These are phyloP conservation scores for Termitomyces sp. DNA, from an alignment of 768 basidiomycete species.

Conservation along the genomic window DNA sequence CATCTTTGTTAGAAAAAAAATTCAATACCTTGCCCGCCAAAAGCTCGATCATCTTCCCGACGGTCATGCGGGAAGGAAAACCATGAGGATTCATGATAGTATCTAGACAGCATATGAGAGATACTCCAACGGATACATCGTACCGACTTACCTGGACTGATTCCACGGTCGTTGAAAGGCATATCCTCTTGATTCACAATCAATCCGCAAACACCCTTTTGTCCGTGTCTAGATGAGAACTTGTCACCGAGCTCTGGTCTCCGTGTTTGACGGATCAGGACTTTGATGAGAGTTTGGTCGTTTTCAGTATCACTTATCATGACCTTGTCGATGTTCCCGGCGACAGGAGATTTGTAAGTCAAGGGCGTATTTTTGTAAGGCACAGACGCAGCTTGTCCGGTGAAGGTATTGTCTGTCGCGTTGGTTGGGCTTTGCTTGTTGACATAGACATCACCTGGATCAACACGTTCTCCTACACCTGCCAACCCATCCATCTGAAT, in stretches of 20 bases:
- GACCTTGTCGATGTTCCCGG: constrained; percentile 95
- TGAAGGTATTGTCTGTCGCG: constrained; percentile 87
- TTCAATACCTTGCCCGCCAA: constrained; percentile 80
- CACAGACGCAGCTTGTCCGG: constrained; percentile 74
- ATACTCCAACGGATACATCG: constrained; percentile 5
- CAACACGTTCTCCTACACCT: constrained; percentile 90
- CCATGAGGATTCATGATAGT: constrained; percentile 99
- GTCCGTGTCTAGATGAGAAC: constrained; percentile 96
- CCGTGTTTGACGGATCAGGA: constrained; percentile 93
- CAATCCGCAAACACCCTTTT: constrained; percentile 97
- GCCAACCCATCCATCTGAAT: constrained; percentile 91
- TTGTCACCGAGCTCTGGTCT: constrained; percentile 97
- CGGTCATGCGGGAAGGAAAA: constrained; percentile 98
- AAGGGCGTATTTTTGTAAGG: constrained; percentile 91
- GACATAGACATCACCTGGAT: constrained; percentile 90
- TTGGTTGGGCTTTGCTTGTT: constrained; percentile 97
- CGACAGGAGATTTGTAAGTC: constrained; percentile 89
- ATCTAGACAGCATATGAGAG: constrained; percentile 41
- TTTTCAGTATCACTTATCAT: constrained; percentile 96
- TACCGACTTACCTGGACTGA: constrained; percentile 66
- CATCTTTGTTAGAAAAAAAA: background rate
- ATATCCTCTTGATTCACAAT: constrained; percentile 99
- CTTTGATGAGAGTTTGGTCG: constrained; percentile 95
- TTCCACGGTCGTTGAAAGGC: constrained; percentile 98
- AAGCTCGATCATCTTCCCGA: constrained; percentile 99